These are phyloP conservation scores for Panaeolus cyanescens DNA, from an alignment of 768 basidiomycete genomes.

Conservation along the genomic window DNA sequence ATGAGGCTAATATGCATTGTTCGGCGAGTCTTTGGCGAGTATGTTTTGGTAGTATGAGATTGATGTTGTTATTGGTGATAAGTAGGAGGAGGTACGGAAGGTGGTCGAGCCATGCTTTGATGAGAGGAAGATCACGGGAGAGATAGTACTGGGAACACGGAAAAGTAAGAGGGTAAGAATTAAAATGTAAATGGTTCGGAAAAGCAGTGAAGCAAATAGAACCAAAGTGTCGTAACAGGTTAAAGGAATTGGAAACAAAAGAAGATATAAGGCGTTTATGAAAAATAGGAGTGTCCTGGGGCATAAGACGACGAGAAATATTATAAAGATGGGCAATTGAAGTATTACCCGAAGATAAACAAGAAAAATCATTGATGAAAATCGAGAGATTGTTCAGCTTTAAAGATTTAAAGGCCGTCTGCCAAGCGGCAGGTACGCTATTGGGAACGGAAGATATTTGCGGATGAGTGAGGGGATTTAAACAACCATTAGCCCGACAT, in stretches of 20 bases:
- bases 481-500: conserved; percentile 8
- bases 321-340: conserved; percentile 10
- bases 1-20: neutral
- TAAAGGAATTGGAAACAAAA: too few species aligned
- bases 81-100: neutral
- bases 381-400: neutral
- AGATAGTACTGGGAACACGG: neutral
- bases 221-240: too few species aligned
- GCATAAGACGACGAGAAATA: neutral
- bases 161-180: neutral
- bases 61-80: neutral
- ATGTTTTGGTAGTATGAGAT: neutral
- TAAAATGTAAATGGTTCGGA: neutral
- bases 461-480: conserved; percentile 5
- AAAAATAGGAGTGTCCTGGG: neutral
- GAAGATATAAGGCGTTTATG: too few species aligned
- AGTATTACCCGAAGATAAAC: conserved; percentile 6
- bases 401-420: conserved; percentile 5
- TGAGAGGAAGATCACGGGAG: neutral
- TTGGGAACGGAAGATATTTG: neutral
- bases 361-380: conserved; percentile 1
- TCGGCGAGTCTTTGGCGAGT: neutral
- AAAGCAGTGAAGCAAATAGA: neutral
- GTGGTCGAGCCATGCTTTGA: neutral
- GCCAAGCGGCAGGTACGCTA: conserved; percentile 8